Evolutionary conservation across 176 grass and related monocot genomes (phyloP).

Genomic region (Hsuehochloa calcarea): DNA sequence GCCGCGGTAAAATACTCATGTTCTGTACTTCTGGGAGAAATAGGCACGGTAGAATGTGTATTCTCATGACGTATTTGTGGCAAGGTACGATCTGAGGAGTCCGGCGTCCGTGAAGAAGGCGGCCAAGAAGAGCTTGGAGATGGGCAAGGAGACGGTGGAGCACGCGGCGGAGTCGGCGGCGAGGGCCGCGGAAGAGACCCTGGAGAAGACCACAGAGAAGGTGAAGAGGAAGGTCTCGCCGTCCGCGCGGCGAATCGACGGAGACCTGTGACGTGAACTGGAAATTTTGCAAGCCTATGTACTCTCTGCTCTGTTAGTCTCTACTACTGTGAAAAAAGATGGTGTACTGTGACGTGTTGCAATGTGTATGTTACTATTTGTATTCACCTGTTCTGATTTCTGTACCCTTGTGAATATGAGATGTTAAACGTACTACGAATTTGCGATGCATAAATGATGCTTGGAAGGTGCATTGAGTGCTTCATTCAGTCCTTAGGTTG

Average conservation of each 20-base stretch:
- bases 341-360: neutral
- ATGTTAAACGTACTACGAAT: neutral
- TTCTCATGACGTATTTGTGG: neutral
- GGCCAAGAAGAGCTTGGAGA: conserved; percentile 49
- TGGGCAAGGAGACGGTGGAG: conserved; percentile 53
- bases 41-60: neutral
- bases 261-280: conserved; percentile 30
- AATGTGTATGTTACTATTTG: neutral
- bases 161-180: conserved; percentile 59
- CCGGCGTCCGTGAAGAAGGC: conserved; percentile 38
- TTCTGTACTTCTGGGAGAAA: neutral
- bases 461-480: neutral
- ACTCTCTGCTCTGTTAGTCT: too few relatives aligned
- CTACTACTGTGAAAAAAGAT: too few relatives aligned
- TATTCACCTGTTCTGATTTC: neutral
- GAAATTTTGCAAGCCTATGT: neutral
- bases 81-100: conserved; percentile 34
- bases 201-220: conserved; percentile 51
- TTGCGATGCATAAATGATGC: neutral
- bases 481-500: neutral
- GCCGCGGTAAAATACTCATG: neutral
- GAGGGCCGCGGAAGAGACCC: conserved; percentile 36
- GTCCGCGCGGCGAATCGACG: neutral
- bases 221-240: conserved; percentile 51
- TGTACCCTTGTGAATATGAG: neutral